phyloP scores from a whole-genome alignment of 805 yeast genomes.

The Yueomyces sp. region DNA sequence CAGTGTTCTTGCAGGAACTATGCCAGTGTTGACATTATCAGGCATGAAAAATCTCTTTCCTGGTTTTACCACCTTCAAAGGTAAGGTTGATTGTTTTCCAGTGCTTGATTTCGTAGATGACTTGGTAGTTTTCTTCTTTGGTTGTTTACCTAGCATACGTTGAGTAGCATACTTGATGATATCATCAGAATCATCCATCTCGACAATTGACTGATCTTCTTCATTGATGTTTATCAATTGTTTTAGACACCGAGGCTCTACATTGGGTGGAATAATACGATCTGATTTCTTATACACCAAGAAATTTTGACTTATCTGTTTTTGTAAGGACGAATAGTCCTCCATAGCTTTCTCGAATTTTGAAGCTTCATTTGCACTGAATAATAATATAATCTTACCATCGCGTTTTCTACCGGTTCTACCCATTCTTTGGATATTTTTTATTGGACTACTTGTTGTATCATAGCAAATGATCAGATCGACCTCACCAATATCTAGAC shows the following conservation, averaged over 20 bases:
- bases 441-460: slow-evolving; percentile 85
- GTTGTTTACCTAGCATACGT: slow-evolving; percentile 36
- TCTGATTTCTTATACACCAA: slow-evolving; percentile 35
- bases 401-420: slow-evolving; percentile 93
- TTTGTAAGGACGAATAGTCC: slow-evolving; percentile 69
- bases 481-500: slow-evolving; percentile 95
- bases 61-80: slow-evolving; percentile 4
- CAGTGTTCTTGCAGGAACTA: slow-evolving; percentile 37
- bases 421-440: slow-evolving; percentile 92
- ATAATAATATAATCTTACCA: slow-evolving; percentile 65
- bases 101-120: neutral
- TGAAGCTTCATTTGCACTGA: slow-evolving; percentile 61
- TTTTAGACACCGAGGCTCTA: slow-evolving; percentile 44
- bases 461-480: slow-evolving; percentile 89
- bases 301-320: slow-evolving; percentile 40
- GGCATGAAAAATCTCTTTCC: slow-evolving; percentile 50
- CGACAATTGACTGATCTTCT: slow-evolving; percentile 43
- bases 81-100: neutral
- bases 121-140: slow-evolving; percentile 8
- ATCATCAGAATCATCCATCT: slow-evolving; percentile 51
- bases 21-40: slow-evolving; percentile 54
- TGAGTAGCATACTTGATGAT: slow-evolving; percentile 56
- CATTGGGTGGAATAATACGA: slow-evolving; percentile 51
- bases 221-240: slow-evolving; percentile 52
- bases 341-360: slow-evolving; percentile 79